phyloP scores from a whole-genome alignment of 208 protist species.

The Trypanosomatidae sp. region DNA sequence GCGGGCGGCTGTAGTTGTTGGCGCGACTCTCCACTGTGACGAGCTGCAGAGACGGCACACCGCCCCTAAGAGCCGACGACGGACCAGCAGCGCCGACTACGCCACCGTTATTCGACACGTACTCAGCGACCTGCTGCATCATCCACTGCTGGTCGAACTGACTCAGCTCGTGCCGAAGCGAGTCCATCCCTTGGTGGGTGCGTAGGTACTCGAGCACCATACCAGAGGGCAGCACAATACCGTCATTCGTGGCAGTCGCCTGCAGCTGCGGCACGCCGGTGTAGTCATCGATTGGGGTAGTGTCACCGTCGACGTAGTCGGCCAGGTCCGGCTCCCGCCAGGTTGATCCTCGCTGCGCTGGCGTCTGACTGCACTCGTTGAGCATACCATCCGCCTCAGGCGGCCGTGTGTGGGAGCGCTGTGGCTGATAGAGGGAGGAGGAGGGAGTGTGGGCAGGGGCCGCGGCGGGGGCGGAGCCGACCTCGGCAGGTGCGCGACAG shows the following conservation, averaged over 20 bases:
- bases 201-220: conserved; percentile 85
- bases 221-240: conserved; percentile 67
- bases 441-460: background rate
- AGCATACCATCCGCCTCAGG: conserved; percentile 9
- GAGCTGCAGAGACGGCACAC: conserved; percentile 32
- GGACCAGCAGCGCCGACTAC: conserved; percentile 11
- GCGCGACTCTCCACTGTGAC: conserved; percentile 73
- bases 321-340: conserved; percentile 75
- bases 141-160: conserved; percentile 36
- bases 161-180: conserved; percentile 74
- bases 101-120: conserved; percentile 30
- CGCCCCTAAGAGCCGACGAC: conserved; percentile 11
- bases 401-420: conserved; percentile 33
- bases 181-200: conserved; percentile 77
- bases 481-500: background rate
- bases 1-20: conserved; percentile 87
- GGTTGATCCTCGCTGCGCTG: conserved; percentile 29
- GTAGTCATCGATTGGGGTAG: conserved; percentile 65
- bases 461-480: background rate
- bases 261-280: conserved; percentile 53
- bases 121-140: conserved; percentile 36
- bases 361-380: conserved; percentile 2
- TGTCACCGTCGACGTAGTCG: conserved; percentile 47
- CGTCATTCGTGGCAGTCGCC: conserved; percentile 37
- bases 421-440: conserved; percentile 16